Base-by-base conservation (phyloP, 2,329 filamentous ascomycete species). In the Pyrenochaeta sp. region DNA sequence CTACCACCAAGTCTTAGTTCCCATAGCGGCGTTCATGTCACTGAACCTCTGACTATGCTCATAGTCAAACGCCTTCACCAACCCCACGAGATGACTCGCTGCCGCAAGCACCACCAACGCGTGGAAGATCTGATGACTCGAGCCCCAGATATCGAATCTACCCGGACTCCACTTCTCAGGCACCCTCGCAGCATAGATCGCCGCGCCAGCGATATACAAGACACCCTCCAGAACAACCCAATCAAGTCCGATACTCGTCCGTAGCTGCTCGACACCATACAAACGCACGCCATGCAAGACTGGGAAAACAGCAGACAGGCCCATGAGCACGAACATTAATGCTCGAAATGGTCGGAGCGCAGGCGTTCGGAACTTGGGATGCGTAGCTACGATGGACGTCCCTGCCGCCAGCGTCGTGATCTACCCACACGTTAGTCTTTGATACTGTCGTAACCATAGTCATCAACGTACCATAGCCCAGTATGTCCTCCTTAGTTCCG, bases 71-170 rank as follows among this genome's bases (percentile, higher is more conserved):
- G 93, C 93, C 77, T 88, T 90, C 30, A 91, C 75, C 79, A 98
- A 84, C 48, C 91, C 93, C 51, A 88, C 88, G 58, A 98, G 81
- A 81, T 99, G 95, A 25, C 90, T 86, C 1, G 86, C 85, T 0
- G 92, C 94, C 0, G 95, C 95, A 59, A 93, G 77, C 15, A 98
- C 82, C 28, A 99, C 93, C 63, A 95, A 85, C 39, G 96, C 82
- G 80, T 99, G 95, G 77, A 99, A 99, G 64, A 99, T 90, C 80
- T 99, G 95, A 78, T 99, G 95, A 22, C 92, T 97, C 74, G 89
- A 93, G 37, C 95, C 94, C 86, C 91, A 91, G 50, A 97, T 91
- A 78, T 99, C 95, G 72, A 94, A 97, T 7, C 77, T 82, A 1
- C 92, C 91, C 0, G 94, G 95, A 44, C 81, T 85, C 71, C 85